These are phyloP conservation scores for Escallonia herrerae DNA, from an alignment of 129 eudicot species.

Conservation along the genomic window DNA sequence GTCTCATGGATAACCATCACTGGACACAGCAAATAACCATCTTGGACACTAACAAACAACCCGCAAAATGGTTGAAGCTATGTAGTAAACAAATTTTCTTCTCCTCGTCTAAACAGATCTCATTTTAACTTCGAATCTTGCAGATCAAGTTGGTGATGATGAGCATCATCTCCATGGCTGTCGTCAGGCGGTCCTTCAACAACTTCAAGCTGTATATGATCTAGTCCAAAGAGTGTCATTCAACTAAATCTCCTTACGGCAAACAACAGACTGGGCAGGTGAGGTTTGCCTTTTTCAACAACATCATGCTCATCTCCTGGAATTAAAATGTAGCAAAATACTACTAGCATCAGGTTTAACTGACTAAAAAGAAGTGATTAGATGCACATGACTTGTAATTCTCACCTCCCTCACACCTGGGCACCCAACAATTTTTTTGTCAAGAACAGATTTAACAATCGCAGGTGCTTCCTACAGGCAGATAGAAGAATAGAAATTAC, in stretches of 20 bases:
- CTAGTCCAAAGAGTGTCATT: background rate
- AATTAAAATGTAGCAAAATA: background rate
- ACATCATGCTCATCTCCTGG: slow-evolving; percentile 41
- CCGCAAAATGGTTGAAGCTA: background rate
- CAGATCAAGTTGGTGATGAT: slow-evolving; percentile 19
- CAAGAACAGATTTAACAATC: slow-evolving; percentile 26
- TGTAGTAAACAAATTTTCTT: background rate
- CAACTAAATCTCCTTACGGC: background rate
- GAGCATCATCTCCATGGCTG: slow-evolving; percentile 21
- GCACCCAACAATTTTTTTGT: slow-evolving; percentile 34
- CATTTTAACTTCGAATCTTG: slow-evolving; percentile 6
- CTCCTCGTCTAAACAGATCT: slow-evolving; percentile 14
- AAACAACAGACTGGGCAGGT: slow-evolving; percentile 28
- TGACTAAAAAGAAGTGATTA: background rate
- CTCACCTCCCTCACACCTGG: slow-evolving; percentile 36
- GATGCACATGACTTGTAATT: background rate
- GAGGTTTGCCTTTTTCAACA: slow-evolving; percentile 28
- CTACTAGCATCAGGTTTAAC: background rate
- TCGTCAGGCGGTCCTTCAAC: slow-evolving; percentile 33
- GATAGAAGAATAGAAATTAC: background rate
- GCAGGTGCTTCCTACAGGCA: slow-evolving; percentile 30
- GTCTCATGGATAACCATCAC: slow-evolving; percentile 5
- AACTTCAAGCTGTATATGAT: slow-evolving; percentile 29
- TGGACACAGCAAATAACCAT: too few relatives aligned
- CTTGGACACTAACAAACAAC: background rate